These are phyloP conservation scores for Pseudogymnoascus sp. DNA, from an alignment of 2,329 filamentous ascomycete genomes.

Conservation along the genomic window DNA sequence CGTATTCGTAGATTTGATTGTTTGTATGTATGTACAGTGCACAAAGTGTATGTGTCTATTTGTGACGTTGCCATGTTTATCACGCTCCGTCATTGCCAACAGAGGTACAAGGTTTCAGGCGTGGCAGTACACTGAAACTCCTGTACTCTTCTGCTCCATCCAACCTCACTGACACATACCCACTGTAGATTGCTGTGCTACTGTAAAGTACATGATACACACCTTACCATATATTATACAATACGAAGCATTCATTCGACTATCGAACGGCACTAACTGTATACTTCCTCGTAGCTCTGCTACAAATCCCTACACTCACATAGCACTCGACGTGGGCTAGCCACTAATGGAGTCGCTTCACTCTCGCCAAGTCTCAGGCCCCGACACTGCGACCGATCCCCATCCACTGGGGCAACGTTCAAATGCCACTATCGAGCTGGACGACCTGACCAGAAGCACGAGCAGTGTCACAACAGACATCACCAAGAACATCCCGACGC, in stretches of 20 bases:
- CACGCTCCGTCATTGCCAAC: background rate
- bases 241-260: constrained; percentile 3
- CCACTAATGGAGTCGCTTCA: constrained; percentile 7
- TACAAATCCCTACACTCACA: constrained; percentile 3
- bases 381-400: background rate
- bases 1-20: background rate
- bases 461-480: constrained; percentile 6
- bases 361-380: constrained; percentile 3
- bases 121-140: background rate
- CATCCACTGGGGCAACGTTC: background rate
- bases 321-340: background rate
- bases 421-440: constrained; percentile 5
- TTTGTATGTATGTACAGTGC: background rate
- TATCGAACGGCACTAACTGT: background rate
- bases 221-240: background rate
- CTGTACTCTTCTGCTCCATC: background rate
- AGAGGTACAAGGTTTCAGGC: constrained; percentile 8
- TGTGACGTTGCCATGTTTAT: constrained; percentile 2
- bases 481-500: background rate
- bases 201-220: background rate
- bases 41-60: background rate
- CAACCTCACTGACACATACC: background rate
- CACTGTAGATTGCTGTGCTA: background rate
- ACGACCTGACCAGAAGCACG: constrained; percentile 7
- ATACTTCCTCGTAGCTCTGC: constrained; percentile 3